phyloP scores from a whole-genome alignment of 371 early-diverging fungal species.

The Funneliformis caledonium region DNA sequence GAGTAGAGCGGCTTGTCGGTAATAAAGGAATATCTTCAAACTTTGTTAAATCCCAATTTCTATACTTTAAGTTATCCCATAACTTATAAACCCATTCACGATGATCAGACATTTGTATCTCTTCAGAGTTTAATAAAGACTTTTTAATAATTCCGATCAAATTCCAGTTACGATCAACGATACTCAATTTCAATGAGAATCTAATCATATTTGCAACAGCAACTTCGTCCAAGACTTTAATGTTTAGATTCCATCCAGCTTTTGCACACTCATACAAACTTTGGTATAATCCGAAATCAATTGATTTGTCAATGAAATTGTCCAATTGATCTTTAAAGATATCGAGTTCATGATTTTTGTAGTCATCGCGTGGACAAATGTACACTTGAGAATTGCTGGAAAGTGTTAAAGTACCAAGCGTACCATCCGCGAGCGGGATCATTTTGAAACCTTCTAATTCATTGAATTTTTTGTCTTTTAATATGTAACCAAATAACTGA shows the following conservation, averaged over 20 bases:
- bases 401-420: not conserved
- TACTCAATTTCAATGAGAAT: not conserved
- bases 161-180: not conserved
- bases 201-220: not conserved
- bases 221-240: not conserved
- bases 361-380: not conserved
- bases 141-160: not conserved
- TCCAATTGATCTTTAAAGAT: constrained; percentile 8
- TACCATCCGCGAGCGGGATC: constrained; percentile 17
- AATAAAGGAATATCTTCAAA: constrained; percentile 21
- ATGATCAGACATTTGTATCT: not conserved
- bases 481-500: not conserved
- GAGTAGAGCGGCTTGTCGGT: constrained; percentile 5
- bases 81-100: constrained; percentile 25
- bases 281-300: not conserved
- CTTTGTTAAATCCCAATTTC: not conserved
- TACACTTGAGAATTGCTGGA: not conserved
- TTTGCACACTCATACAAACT: not conserved
- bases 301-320: constrained; percentile 10
- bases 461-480: not conserved
- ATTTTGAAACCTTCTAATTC: constrained; percentile 12
- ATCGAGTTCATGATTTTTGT: not conserved
- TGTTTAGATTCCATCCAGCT: not conserved
- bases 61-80: not conserved
- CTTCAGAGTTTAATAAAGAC: not conserved